Conservation (phyloP, 2,329 filamentous ascomycete genomes). For the Phyllosticta citriasiana region DNA sequence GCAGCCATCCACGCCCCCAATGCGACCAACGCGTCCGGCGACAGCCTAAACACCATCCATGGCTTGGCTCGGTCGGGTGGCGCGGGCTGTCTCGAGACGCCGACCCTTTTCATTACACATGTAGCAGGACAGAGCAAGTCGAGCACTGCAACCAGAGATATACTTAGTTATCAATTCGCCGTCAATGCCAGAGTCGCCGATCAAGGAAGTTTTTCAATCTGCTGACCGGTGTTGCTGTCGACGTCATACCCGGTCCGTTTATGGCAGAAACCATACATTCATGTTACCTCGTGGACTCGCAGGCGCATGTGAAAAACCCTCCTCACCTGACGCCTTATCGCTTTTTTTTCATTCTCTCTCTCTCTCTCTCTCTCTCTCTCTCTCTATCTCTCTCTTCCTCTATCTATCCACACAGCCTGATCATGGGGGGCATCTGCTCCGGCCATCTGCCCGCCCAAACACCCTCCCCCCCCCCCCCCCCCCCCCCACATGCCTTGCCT, state of each 20-base stretch:
- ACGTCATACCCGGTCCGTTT: background rate
- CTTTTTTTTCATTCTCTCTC: background rate
- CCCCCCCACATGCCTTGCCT: background rate
- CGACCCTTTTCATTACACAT: slow-evolving; percentile 5
- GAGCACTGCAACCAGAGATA: background rate
- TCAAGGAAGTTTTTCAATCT: background rate
- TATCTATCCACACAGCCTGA: background rate
- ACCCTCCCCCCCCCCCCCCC: slow-evolving; percentile 2
- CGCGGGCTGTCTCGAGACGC: slow-evolving; percentile 7
- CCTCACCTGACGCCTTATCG: slow-evolving; percentile 8
- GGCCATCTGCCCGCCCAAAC: slow-evolving; percentile 5
- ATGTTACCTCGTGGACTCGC: slow-evolving; percentile 5
- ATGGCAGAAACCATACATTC: background rate
- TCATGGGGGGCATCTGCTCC: slow-evolving; percentile 1
- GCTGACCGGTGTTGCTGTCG: slow-evolving; percentile 1
- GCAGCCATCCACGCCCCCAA: background rate
- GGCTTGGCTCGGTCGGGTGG: background rate
- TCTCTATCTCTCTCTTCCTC: background rate
- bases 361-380: no score
- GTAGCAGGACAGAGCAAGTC: slow-evolving; percentile 5
- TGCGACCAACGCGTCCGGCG: background rate
- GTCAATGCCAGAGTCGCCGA: background rate
- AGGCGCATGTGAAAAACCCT: slow-evolving; percentile 9
- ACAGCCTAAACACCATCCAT: background rate
- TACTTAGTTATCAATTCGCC: background rate